Evolutionary conservation across 2,329 filamentous ascomycete genomes (phyloP), one percentile per base, ranked within the genome.

Genomic region (Leptographium flavum): DNA sequence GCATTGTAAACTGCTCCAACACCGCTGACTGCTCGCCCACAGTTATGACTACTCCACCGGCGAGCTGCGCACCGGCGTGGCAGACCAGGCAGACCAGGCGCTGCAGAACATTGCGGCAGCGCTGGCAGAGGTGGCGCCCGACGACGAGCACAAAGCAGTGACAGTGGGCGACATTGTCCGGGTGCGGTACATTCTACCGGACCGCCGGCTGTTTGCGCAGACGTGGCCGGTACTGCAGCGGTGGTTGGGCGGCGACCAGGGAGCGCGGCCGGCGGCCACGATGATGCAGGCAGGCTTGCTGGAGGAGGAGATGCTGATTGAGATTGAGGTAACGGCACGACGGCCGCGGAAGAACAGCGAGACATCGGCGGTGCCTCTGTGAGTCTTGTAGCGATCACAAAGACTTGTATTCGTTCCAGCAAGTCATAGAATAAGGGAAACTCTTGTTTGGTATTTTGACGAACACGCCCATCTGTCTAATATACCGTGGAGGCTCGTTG

Each of bases 211-310:
- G 41, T 74, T 74, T 45, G 56, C 63, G 11, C 57, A 57, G 53
- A 69, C 65, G 15, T 74, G 70, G 70, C 63, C 67, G 1, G 66
- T 73, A 3, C 54, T 74, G 51, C 60, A 61, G 49, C 65, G 62
- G 51, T 74, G 67, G 65, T 60, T 74, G 41, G 69, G 68, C 7
- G 55, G 63, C 3, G 62, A 68, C 38, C 65, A 65, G 3, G 55
- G 63, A 3, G 64, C 69, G n/a, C 58, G 64, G 28, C 71, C 71
- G 1, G 70, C 71, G 22, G 71, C 71, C 19, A 74, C 69, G 1
- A 74, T 74, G 71, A 54, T 73, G 0, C 65, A 72, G 54, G 63
- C 68, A 0, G 64, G 58, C 10, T 51, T 74, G 46, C 68, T 74
- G 66, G 66, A 71, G 53, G 69, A 71, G 31, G 59, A 41, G 17